Conservation (phyloP, 2,329 filamentous ascomycete genomes). For the Colletotrichum sansevieriae region DNA sequence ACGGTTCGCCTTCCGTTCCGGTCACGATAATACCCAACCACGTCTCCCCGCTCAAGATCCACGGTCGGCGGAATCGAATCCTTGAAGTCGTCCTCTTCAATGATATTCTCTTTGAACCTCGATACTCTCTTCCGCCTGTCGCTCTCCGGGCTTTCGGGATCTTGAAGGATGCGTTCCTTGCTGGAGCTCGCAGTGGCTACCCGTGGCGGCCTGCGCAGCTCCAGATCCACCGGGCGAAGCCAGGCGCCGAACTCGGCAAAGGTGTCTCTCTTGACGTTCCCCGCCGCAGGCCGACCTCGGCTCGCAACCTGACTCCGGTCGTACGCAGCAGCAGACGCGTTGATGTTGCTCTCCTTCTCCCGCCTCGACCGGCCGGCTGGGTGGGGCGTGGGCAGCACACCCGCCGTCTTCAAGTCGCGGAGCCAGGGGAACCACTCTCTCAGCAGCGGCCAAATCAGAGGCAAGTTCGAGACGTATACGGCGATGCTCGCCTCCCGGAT, state of each 20-base stretch:
- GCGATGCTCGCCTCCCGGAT: conserved; percentile 65
- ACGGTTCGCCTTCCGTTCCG: not conserved
- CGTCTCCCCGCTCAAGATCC: conserved; percentile 20
- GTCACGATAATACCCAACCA: not conserved
- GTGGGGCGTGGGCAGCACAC: conserved; percentile 13
- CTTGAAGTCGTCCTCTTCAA: not conserved
- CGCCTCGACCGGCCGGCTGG: not conserved
- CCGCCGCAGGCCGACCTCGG: not conserved
- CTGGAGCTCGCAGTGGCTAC: not conserved
- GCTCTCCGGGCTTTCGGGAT: not conserved
- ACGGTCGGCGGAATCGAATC: not conserved
- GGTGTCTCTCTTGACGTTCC: conserved; percentile 10
- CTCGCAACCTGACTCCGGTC: not conserved
- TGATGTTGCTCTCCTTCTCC: not conserved
- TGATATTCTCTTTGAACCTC: not conserved
- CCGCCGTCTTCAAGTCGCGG: conserved; percentile 4
- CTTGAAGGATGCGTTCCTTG: not conserved
- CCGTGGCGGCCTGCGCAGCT: conserved; percentile 13
- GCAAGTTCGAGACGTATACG: conserved; percentile 66
- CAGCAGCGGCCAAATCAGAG: conserved; percentile 65
- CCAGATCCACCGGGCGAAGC: conserved; percentile 23
- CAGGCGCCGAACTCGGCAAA: conserved; percentile 24
- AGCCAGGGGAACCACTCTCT: conserved; percentile 48
- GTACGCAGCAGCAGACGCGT: not conserved
- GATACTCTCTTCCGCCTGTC: not conserved